Percentiles rank a stretch among this genome's conserved stretches.
These are phyloP conservation scores for sunflower (Helianthus annuus) DNA, from an alignment of 129 eudicot species.

Conservation along the genomic window DNA sequence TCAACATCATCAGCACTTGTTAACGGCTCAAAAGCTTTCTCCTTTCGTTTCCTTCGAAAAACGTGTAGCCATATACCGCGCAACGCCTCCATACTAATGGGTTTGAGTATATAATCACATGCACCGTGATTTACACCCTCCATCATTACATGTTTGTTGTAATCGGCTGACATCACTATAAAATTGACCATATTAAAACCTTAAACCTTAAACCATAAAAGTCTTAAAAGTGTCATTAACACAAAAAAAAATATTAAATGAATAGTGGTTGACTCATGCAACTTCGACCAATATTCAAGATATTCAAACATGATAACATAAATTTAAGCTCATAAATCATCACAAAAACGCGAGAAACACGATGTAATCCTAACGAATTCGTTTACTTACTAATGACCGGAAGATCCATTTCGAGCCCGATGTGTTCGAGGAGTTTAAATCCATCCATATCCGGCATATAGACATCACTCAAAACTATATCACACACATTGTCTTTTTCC, in stretches of 20 bases:
- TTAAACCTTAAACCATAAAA: not conserved
- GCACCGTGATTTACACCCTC: slow-evolving; percentile 97
- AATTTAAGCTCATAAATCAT: not conserved
- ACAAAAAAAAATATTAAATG: too few species aligned
- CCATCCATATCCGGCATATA: slow-evolving; percentile 99
- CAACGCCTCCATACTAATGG: slow-evolving; percentile 81
- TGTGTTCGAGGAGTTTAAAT: slow-evolving; percentile 81
- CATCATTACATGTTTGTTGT: slow-evolving; percentile 69
- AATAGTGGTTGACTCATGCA: slow-evolving; percentile 2
- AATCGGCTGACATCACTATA: slow-evolving; percentile 98
- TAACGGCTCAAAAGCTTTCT: slow-evolving; percentile 68
- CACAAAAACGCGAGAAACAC: not conserved
- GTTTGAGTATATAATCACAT: slow-evolving; percentile 87
- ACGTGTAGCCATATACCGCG: slow-evolving; percentile 93
- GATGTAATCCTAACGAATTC: not conserved
- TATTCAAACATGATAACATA: not conserved
- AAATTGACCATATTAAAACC: not conserved
- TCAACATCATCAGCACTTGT: slow-evolving; percentile 66
- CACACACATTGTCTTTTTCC: slow-evolving; percentile 64
- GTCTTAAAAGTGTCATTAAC: too few species aligned
- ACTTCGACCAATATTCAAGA: not conserved
- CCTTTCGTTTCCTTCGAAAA: slow-evolving; percentile 64
- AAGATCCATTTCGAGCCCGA: slow-evolving; percentile 95
- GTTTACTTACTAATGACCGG: slow-evolving; percentile 84
- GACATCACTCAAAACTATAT: slow-evolving; percentile 88